Evolutionary conservation across 768 basidiomycete species (phyloP).

Genomic region (Lyophyllum decastes): DNA sequence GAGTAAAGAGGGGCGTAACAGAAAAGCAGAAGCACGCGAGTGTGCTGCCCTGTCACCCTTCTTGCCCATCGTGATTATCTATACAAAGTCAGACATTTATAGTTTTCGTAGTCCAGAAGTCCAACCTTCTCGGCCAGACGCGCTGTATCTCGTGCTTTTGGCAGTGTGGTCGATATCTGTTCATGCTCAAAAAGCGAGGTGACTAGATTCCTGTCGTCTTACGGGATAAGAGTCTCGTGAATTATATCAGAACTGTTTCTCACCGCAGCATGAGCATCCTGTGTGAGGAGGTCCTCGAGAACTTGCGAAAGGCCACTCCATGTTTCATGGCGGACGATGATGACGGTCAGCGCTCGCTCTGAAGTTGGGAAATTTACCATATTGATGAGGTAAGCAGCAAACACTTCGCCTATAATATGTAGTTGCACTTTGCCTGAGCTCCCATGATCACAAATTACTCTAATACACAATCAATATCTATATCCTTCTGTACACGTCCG

Average conservation of each 20-base stretch:
- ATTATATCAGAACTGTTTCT: conserved; percentile 12
- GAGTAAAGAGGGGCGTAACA: conserved; percentile 69
- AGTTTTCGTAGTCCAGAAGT: not conserved
- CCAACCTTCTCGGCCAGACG: conserved; percentile 89
- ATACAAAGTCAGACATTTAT: conserved; percentile 8
- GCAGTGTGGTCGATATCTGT: conserved; percentile 92
- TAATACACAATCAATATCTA: not conserved
- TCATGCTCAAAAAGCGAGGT: conserved; percentile 94
- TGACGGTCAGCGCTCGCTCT: not conserved
- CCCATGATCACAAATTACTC: not conserved
- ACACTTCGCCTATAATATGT: not conserved
- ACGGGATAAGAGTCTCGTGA: conserved; percentile 4
- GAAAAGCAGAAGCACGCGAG: conserved; percentile 73
- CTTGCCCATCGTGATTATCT: conserved; percentile 95
- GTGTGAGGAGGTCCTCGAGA: conserved; percentile 90
- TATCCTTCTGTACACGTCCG: not conserved
- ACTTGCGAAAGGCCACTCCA: conserved; percentile 89
- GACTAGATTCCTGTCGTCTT: conserved; percentile 76
- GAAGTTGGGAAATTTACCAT: conserved; percentile 10
- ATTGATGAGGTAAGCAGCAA: conserved; percentile 14
- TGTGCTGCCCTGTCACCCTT: conserved; percentile 72
- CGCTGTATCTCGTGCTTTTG: conserved; percentile 92
- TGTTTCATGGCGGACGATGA: conserved; percentile 73
- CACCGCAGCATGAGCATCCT: conserved; percentile 92
- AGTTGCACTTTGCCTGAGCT: not conserved